Percentiles rank a stretch among this genome's conserved stretches.
phyloP scores from a whole-genome alignment of 140 eudicot genomes.

The Flaveria floridana region DNA sequence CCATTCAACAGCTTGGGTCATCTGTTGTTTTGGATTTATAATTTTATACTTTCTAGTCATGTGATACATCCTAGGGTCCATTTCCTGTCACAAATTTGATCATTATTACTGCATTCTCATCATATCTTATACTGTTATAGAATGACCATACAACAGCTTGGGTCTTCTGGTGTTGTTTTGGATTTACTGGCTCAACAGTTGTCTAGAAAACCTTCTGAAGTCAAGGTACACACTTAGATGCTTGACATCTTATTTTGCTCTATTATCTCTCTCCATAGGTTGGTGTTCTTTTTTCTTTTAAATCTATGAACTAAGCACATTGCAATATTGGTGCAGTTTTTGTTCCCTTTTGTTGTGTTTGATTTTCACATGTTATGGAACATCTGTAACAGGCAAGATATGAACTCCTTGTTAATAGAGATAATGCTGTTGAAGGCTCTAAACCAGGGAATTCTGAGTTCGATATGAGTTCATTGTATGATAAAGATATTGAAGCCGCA shows the following conservation, averaged over 20 bases:
- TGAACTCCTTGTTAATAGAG: conserved; percentile 62
- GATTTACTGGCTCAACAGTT: conserved; percentile 73
- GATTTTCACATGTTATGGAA: conserved; percentile 59
- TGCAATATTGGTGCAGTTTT: conserved; percentile 47
- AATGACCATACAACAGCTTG: conserved; percentile 65
- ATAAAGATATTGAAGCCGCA: conserved; percentile 92
- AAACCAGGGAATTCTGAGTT: conserved; percentile 45
- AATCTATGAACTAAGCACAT: conserved; percentile 46
- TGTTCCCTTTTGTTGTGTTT: conserved; percentile 52
- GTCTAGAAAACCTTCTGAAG: conserved; percentile 69
- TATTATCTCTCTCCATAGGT: conserved; percentile 22
- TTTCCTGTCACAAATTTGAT: neutral
- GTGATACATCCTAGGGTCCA: conserved; percentile 7
- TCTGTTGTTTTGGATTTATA: conserved; percentile 56
- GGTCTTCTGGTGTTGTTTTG: conserved; percentile 62
- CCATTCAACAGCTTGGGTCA: conserved; percentile 65
- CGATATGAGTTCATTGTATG: conserved; percentile 59
- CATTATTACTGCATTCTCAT: conserved; percentile 20
- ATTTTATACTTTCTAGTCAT: conserved; percentile 24
- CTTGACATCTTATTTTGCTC: conserved; percentile 21
- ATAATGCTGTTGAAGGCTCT: conserved; percentile 38
- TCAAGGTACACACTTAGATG: conserved; percentile 56
- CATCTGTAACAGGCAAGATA: conserved; percentile 86
- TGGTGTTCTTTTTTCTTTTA: conserved; percentile 15
- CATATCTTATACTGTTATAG: conserved; percentile 36